Conservation (phyloP, 257 asterid genomes). For the Penstemon davidsonii region DNA sequence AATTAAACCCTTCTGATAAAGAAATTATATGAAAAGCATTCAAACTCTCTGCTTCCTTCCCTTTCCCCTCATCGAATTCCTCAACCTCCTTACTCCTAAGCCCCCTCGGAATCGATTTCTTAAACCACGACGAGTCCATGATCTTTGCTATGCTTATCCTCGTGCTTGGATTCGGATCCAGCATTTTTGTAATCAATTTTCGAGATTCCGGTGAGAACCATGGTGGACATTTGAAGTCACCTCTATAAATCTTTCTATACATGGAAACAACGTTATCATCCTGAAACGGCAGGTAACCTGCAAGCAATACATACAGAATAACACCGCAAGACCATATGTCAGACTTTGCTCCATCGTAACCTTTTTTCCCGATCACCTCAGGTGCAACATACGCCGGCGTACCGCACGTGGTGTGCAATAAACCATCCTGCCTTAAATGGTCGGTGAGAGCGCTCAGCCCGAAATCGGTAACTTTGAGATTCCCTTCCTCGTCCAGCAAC, state of each 20-base stretch:
- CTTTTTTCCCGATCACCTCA: conserved; percentile 65
- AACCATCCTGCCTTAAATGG: conserved; percentile 61
- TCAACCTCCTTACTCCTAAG: conserved; percentile 32
- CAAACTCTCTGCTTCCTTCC: conserved; percentile 44
- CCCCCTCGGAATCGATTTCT: conserved; percentile 33
- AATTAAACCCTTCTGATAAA: conserved; percentile 57
- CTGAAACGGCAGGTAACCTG: conserved; percentile 64
- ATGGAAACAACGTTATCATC: conserved; percentile 58
- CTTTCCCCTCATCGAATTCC: conserved; percentile 34
- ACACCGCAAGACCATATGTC: conserved; percentile 83
- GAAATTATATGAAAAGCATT: conserved; percentile 76
- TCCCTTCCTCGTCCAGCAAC: conserved; percentile 59
- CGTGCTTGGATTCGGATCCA: conserved; percentile 56
- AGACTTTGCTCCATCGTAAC: conserved; percentile 63
- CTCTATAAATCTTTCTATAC: conserved; percentile 58
- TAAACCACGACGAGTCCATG: conserved; percentile 63
- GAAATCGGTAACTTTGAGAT: conserved; percentile 64
- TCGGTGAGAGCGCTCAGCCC: conserved; percentile 65
- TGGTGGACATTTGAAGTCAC: conserved; percentile 74
- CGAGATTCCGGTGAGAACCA: conserved; percentile 66
- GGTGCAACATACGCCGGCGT: conserved; percentile 79
- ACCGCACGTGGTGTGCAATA: conserved; percentile 73
- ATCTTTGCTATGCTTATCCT: conserved; percentile 55
- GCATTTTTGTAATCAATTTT: conserved; percentile 49
- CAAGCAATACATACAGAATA: conserved; percentile 53